These are phyloP conservation scores for Pseudomassariella vexata DNA, from an alignment of 2,329 filamentous ascomycete genomes.

Conservation along the genomic window DNA sequence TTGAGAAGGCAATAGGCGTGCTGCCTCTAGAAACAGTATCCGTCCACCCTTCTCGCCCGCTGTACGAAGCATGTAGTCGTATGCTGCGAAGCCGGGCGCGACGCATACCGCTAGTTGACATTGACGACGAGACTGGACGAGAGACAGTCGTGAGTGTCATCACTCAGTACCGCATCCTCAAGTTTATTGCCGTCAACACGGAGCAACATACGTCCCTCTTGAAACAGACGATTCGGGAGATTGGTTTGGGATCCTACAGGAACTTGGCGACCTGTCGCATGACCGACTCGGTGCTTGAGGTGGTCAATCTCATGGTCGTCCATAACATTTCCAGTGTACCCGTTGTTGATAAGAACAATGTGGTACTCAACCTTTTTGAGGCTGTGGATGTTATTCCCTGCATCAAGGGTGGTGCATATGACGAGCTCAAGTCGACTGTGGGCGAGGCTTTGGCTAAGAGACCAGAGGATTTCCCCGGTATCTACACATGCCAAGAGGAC, in stretches of 20 bases:
- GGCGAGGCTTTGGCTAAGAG: slow-evolving; percentile 85
- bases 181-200: slow-evolving; percentile 95
- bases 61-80: slow-evolving; percentile 90
- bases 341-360: slow-evolving; percentile 72
- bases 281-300: slow-evolving; percentile 86
- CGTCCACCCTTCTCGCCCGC: slow-evolving; percentile 82
- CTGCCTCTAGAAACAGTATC: slow-evolving; percentile 89
- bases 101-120: slow-evolving; percentile 87
- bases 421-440: slow-evolving; percentile 79
- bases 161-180: slow-evolving; percentile 96
- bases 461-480: slow-evolving; percentile 87
- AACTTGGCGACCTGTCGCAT: slow-evolving; percentile 79
- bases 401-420: slow-evolving; percentile 89
- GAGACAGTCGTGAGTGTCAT: slow-evolving; percentile 95
- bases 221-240: slow-evolving; percentile 78
- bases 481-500: slow-evolving; percentile 90
- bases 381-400: slow-evolving; percentile 94
- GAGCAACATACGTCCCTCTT: slow-evolving; percentile 80
- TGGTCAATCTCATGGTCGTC: slow-evolving; percentile 89
- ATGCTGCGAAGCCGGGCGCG: slow-evolving; percentile 93
- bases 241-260: slow-evolving; percentile 79
- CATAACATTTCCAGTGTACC: slow-evolving; percentile 93
- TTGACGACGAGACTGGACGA: slow-evolving; percentile 87
- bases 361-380: slow-evolving; percentile 93
- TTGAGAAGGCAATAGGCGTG: slow-evolving; percentile 90